phyloP scores from a whole-genome alignment of 345 rosid genomes.

The Kernera saxatilis region DNA sequence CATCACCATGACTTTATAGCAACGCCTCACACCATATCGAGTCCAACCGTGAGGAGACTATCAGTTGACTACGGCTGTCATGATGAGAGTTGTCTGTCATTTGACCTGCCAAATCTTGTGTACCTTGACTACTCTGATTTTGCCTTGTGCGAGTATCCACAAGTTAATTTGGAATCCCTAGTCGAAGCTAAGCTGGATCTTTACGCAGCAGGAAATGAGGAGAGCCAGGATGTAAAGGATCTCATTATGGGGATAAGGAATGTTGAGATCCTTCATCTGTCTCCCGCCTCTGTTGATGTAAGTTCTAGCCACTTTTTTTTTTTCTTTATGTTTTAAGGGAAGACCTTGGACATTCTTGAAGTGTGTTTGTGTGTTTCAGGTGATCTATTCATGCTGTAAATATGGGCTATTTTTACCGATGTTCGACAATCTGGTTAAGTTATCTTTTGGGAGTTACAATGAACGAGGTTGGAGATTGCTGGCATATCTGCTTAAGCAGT shows the following conservation, averaged over 20 bases:
- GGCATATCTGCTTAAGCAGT: neutral
- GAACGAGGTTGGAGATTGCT: neutral
- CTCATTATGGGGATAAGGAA: neutral
- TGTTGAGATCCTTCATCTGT: neutral
- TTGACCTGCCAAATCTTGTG: neutral
- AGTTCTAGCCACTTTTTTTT: too few species aligned
- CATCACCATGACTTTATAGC: neutral
- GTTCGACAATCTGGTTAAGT: neutral
- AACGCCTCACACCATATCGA: neutral
- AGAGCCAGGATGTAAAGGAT: neutral
- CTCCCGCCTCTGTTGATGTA: neutral
- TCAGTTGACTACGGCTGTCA: neutral
- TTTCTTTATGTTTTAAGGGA: too few species aligned
- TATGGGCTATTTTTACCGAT: neutral
- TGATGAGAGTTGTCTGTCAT: neutral
- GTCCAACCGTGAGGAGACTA: neutral
- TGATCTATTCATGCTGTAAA: neutral
- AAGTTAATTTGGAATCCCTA: neutral
- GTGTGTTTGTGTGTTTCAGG: constrained; percentile 1
- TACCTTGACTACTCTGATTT: neutral
- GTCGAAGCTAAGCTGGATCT: constrained; percentile 1
- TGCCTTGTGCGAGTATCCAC: neutral
- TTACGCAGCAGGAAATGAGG: too few species aligned
- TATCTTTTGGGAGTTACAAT: neutral
- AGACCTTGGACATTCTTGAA: neutral